A percentile compares a stretch with the other conserved stretches of the same genome.
Evolutionary conservation across 1,139 yeast genomes (phyloP).

Genomic region (Saccharomyces hybrid): DNA sequence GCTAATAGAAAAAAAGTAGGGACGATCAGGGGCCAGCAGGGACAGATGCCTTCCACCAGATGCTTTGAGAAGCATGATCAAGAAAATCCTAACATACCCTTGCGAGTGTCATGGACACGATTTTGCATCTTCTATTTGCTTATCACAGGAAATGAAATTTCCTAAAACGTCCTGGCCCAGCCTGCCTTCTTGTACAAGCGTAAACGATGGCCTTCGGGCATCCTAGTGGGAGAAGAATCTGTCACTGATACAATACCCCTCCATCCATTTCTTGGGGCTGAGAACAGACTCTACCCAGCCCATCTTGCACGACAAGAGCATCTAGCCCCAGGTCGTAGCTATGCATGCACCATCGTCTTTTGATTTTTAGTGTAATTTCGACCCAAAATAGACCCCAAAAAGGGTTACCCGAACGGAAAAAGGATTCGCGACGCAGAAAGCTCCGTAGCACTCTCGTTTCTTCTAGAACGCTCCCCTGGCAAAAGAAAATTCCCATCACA

Average conservation of each 20-base stretch:
- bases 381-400: background rate
- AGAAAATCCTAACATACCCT: background rate
- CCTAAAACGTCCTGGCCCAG: background rate
- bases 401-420: background rate
- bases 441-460: background rate
- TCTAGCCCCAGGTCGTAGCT: background rate
- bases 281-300: background rate
- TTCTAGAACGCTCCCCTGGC: background rate
- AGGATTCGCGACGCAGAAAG: background rate
- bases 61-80: background rate
- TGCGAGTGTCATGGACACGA: background rate
- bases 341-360: background rate
- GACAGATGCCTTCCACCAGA: background rate
- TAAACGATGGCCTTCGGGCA: background rate
- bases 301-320: background rate
- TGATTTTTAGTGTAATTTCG: background rate
- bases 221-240: background rate
- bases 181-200: background rate
- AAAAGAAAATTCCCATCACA: background rate
- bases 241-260: background rate
- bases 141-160: background rate
- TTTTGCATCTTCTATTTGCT: no score
- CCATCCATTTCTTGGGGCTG: background rate
- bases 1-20: background rate
- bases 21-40: background rate